Evolutionary conservation across 176 grass and related monocot species (phyloP), one percentile per base, ranked within the genome.

Genomic region (Pharus latifolius): DNA sequence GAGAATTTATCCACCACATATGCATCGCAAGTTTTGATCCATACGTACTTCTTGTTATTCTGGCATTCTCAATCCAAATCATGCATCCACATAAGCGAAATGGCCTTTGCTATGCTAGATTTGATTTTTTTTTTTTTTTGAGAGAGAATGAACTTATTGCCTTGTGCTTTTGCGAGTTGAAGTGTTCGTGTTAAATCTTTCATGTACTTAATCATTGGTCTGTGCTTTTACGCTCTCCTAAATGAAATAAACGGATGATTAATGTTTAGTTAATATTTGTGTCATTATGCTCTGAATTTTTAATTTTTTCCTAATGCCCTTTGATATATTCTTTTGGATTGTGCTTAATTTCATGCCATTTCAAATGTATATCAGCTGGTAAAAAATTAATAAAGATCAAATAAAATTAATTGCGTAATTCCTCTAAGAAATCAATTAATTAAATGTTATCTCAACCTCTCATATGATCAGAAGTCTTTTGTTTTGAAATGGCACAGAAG

Each of bases 11-110:
- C 25, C 27, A 24, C 59, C 50, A 59, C 65, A 52, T 49, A 29
- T n/a, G n/a, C n/a, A n/a, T 29, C 69, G 56, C 47, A 80, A 69
- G 23, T 74, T 80, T 80, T 74, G 70, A 54, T 48, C 23, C 8
- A 64, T 40, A 19, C 7, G 38, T 55, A 55, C 35, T 13, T 65
- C 25, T 10, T 34, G 69, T 32, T 80, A n/a, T n/a, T n/a, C n/a
- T n/a, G n/a, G n/a, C n/a, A n/a, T n/a, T n/a, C n/a, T 49, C 55
- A 41, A 69, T 80, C 70, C 57, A 63, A 49, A 85, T 75, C 63
- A 70, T 7, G 26, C 48, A 65, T 43, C n/a, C 48, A 68, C n/a
- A 60, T 10, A 69, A 63, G 13, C 15, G 44, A 29, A 24, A 50
- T 59, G 24, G 57, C 33, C 1, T 30, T 66, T 65, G n/a, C n/a